Evolutionary conservation across 2,329 filamentous ascomycete genomes (phyloP).

Genomic region (Penicillium sp.): DNA sequence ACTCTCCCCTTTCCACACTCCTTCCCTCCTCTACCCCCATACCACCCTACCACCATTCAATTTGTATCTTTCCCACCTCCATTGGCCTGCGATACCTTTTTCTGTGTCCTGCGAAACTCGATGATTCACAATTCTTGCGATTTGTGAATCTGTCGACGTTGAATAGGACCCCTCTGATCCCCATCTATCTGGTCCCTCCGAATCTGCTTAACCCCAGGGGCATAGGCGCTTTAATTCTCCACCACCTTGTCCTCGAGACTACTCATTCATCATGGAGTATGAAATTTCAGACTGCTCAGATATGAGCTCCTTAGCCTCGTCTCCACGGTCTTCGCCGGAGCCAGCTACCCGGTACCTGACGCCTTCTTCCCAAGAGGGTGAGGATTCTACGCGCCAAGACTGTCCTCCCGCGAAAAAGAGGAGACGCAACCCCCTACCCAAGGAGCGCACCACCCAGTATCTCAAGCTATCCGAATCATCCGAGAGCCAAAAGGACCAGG

Average conservation of each 20-base stretch:
- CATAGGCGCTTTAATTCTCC: background rate
- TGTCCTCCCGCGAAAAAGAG: conserved; percentile 77
- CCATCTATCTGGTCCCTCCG: conserved; percentile 2
- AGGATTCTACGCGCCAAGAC: conserved; percentile 50
- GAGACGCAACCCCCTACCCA: conserved; percentile 62
- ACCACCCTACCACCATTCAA: background rate
- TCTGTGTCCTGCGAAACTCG: conserved; percentile 9
- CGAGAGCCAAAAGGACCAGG: conserved; percentile 58
- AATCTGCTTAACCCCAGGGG: conserved; percentile 3
- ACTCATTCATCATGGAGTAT: conserved; percentile 21
- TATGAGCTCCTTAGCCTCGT: conserved; percentile 44
- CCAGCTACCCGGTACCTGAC: conserved; percentile 36
- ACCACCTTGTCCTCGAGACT: background rate
- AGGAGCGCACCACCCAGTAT: conserved; percentile 76
- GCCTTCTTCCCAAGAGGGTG: conserved; percentile 44
- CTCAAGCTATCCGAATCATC: conserved; percentile 63
- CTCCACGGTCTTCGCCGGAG: conserved; percentile 38
- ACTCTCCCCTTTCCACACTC: conserved; percentile 18
- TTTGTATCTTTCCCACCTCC: background rate
- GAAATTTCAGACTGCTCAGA: conserved; percentile 41
- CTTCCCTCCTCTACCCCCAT: background rate
- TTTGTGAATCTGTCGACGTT: conserved; percentile 9
- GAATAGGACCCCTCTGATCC: conserved; percentile 6
- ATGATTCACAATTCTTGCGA: conserved; percentile 5
- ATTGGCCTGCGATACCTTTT: background rate